These are phyloP conservation scores for Silene conica DNA, from an alignment of 148 eudicot species.

Conservation along the genomic window DNA sequence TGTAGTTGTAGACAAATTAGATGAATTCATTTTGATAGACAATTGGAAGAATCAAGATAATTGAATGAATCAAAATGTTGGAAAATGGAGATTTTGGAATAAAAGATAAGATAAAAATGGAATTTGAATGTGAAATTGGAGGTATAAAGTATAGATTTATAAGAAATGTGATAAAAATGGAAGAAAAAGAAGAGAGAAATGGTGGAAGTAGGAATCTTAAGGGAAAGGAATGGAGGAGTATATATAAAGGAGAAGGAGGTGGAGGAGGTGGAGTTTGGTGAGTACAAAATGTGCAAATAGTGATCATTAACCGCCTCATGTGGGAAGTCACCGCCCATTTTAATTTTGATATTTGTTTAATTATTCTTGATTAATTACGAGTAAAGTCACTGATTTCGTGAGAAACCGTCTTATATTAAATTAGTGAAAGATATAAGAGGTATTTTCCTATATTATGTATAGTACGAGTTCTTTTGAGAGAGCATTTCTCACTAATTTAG, in stretches of 20 bases:
- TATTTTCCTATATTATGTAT: no score
- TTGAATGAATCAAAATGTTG: neutral
- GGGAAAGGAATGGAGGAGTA: conserved; percentile 5
- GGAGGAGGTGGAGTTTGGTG: conserved; percentile 3
- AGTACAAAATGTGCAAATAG: conserved; percentile 1
- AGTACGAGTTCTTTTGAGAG: no score
- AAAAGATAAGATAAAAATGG: neutral
- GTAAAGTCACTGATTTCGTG: no score
- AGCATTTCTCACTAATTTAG: no score
- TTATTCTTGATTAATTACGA: neutral
- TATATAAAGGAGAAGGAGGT: conserved; percentile 11
- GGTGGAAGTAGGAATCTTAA: conserved; percentile 19
- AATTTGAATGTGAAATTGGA: neutral
- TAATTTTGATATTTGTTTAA: neutral
- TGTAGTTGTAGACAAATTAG: neutral
- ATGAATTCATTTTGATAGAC: neutral
- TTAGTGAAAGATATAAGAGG: no score
- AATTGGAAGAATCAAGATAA: neutral
- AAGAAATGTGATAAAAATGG: neutral
- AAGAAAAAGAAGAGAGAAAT: neutral
- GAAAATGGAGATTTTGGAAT: neutral
- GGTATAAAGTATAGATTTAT: no score
- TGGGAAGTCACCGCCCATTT: conserved; percentile 29
- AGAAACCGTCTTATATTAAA: no score
- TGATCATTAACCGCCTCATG: conserved; percentile 15